Base-by-base conservation (phyloP, 2,329 filamentous ascomycete species). In the Exophiala sp. region DNA sequence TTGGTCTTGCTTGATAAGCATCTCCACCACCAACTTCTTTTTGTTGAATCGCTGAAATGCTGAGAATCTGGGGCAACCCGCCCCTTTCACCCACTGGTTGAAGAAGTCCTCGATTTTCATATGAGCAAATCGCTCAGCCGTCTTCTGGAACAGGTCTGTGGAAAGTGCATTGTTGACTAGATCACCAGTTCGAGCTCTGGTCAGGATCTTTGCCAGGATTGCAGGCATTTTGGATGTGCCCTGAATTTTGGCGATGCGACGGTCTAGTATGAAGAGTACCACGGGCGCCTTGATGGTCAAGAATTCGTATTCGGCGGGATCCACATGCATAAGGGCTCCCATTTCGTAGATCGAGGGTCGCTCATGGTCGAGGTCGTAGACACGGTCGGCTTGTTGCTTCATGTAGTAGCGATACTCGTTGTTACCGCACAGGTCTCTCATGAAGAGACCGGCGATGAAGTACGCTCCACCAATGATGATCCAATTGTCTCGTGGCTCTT, bases 41-140 rank as follows among this genome's bases (percentile, higher is more conserved):
- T 97, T 97, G 68, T 99, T 99, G 74, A 99, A 99, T 14, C 86
- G 83, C 62, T 96, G 91, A 36, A 85, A 88, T 45, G 95, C 88
- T 45, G 87, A 80, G 63, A 99, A 95, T 39, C 85, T 83, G 0
- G 95, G 94, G 64, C 91, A 97, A 0, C 95, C 95, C 12, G 90
- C 86, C 9, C 88, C 87, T 59, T 87, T 82, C 0, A 99, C 83
- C 92, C 92, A 99, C 67, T 99, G 92, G 40, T 86, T 84, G 79
- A 95, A 97, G 68, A 99, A 97, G 1, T 83, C 79, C 58, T 99
- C 94, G 0, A 96, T 81, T 67, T 89, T 88, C 56, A 87, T 87
- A 65, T 94, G 89, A 10, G 89, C 89, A 35, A 91, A 83, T 69
- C 94, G 94, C 70, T 99, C 94, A 62, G 91, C 95, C 0, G 85